Conservation (phyloP, 1,284 basidiomycete genomes). For the Tausonia pullulans region DNA sequence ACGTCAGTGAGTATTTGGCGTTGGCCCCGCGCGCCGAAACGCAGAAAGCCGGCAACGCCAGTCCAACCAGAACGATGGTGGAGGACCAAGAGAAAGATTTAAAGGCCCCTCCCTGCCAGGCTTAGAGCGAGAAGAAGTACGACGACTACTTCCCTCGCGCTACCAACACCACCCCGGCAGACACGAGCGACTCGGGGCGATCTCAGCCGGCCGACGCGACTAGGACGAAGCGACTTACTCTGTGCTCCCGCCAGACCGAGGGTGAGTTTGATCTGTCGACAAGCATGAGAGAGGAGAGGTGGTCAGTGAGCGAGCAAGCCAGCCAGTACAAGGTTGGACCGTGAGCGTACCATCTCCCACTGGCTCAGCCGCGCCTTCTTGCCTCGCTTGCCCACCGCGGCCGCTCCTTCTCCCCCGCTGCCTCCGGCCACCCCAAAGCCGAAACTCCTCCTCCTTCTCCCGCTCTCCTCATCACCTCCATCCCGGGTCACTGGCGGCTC, state of each 20-base stretch:
- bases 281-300: background rate
- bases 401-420: background rate
- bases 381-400: background rate
- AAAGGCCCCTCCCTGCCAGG: background rate
- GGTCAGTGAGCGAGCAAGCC: no score
- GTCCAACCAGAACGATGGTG: background rate
- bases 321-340: no score
- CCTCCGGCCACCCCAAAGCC: background rate
- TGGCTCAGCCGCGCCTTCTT: conserved; percentile 1
- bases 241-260: conserved; percentile 15
- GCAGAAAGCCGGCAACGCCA: no score
- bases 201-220: background rate
- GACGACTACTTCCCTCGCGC: no score
- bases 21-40: no score
- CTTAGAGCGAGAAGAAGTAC: no score
- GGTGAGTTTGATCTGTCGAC: conserved; percentile 11
- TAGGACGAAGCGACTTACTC: conserved; percentile 1
- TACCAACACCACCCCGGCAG: no score
- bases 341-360: conserved; percentile 10
- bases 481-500: background rate
- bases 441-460: background rate
- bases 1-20: background rate
- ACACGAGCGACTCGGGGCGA: no score
- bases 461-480: background rate
- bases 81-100: background rate